Evolutionary conservation across 805 yeast species (phyloP).

Genomic region (Candida gorgasii): DNA sequence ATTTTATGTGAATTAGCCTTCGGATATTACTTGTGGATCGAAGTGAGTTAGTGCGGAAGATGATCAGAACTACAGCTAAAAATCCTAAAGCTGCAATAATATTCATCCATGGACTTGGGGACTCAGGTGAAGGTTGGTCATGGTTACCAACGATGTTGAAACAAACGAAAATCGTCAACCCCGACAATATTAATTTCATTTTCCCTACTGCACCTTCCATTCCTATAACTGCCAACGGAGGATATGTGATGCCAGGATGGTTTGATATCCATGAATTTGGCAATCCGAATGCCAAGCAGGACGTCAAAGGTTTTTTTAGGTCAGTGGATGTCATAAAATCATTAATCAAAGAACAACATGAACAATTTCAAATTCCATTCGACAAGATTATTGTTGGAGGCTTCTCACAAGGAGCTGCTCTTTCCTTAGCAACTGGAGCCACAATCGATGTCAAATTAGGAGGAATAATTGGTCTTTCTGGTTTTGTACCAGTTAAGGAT

Average conservation of each 20-base stretch:
- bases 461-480: constrained; percentile 77
- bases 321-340: constrained; percentile 43
- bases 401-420: constrained; percentile 91
- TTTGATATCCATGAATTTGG: constrained; percentile 70
- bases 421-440: constrained; percentile 63
- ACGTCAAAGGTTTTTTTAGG: constrained; percentile 53
- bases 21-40: too few species aligned
- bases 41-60: too few species aligned
- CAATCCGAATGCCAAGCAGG: constrained; percentile 47
- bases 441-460: constrained; percentile 64
- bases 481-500: constrained; percentile 54
- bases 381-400: constrained; percentile 88
- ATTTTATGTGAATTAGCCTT: too few species aligned
- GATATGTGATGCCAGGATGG: constrained; percentile 79
- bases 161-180: constrained; percentile 44
- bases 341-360: constrained; percentile 54
- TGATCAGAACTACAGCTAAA: constrained; percentile 5
- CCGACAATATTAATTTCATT: constrained; percentile 59
- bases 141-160: constrained; percentile 70
- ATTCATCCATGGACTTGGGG: constrained; percentile 89
- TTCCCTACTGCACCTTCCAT: constrained; percentile 86
- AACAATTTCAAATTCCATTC: constrained; percentile 51
- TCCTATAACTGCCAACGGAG: constrained; percentile 70
- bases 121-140: constrained; percentile 86
- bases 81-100: constrained; percentile 31